A percentile compares a stretch with the other conserved stretches of the same genome.
Conservation (phyloP, 2,329 filamentous ascomycete genomes). For the Hymenoscyphus infarciens region DNA sequence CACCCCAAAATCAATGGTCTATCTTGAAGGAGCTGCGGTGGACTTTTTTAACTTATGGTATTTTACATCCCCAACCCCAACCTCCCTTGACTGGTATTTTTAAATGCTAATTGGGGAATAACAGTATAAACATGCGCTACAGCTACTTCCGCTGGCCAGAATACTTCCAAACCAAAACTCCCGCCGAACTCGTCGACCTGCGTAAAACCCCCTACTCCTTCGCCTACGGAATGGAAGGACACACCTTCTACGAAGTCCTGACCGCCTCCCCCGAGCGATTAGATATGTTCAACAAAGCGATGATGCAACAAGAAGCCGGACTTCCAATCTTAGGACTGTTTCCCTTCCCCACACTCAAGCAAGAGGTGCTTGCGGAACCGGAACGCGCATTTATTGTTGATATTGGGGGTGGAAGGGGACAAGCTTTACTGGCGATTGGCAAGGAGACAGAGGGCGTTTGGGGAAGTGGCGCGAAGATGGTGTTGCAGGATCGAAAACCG, state of each 20-base stretch:
- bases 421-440: slow-evolving; percentile 32
- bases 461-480: slow-evolving; percentile 16
- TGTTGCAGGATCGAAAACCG: slow-evolving; percentile 32
- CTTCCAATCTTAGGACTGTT: slow-evolving; percentile 26
- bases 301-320: slow-evolving; percentile 19
- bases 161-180: slow-evolving; percentile 21
- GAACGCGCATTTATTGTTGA: slow-evolving; percentile 31
- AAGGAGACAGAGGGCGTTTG: slow-evolving; percentile 19
- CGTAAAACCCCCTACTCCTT: slow-evolving; percentile 23
- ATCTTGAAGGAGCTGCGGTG: slow-evolving; percentile 19
- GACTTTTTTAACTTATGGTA: slow-evolving; percentile 28
- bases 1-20: slow-evolving; percentile 21
- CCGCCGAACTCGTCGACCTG: slow-evolving; percentile 19
- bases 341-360: slow-evolving; percentile 19
- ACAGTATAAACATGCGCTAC: slow-evolving; percentile 16
- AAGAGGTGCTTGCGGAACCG: slow-evolving; percentile 25
- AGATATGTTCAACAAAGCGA: slow-evolving; percentile 24
- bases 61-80: background rate
- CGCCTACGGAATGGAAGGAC: slow-evolving; percentile 20
- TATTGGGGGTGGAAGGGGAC: slow-evolving; percentile 25
- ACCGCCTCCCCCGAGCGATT: slow-evolving; percentile 14
- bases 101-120: background rate
- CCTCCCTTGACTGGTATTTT: background rate
- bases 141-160: slow-evolving; percentile 14
- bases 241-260: slow-evolving; percentile 26